A percentile compares a stretch with the other conserved stretches of the same genome.
Evolutionary conservation across 2,329 filamentous ascomycete genomes (phyloP).

Genomic region (Sclerotinia nivalis): DNA sequence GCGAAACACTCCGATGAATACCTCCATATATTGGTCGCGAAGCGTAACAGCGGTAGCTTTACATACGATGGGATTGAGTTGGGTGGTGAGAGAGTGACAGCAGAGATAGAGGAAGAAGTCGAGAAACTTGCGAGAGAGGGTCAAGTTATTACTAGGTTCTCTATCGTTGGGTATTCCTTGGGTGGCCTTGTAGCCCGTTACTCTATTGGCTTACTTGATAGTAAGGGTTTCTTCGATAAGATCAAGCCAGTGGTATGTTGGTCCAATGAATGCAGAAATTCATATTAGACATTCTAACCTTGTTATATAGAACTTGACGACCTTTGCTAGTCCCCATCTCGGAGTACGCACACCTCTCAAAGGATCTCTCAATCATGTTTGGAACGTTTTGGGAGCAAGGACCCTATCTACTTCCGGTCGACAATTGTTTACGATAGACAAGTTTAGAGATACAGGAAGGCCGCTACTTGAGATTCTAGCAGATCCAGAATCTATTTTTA

Average conservation of each 20-base stretch:
- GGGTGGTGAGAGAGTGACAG: constrained; percentile 66
- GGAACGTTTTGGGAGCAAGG: constrained; percentile 80
- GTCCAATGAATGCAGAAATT: background rate
- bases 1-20: constrained; percentile 60
- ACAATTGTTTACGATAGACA: constrained; percentile 85
- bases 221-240: constrained; percentile 75
- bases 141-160: constrained; percentile 75
- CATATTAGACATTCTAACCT: background rate
- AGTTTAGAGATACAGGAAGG: constrained; percentile 78
- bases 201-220: constrained; percentile 78
- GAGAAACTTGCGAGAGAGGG: constrained; percentile 59
- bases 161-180: constrained; percentile 85
- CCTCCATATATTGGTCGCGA: constrained; percentile 69
- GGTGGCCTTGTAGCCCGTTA: constrained; percentile 87
- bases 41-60: constrained; percentile 71
- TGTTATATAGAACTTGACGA: constrained; percentile 74
- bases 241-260: constrained; percentile 70
- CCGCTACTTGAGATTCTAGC: constrained; percentile 80
- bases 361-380: constrained; percentile 67
- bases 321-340: constrained; percentile 83
- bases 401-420: constrained; percentile 80
- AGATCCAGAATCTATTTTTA: constrained; percentile 82
- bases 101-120: constrained; percentile 66
- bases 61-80: constrained; percentile 71
- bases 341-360: constrained; percentile 71